Conservation (phyloP, 345 rosid genomes). For the Fremontodendron californicum region DNA sequence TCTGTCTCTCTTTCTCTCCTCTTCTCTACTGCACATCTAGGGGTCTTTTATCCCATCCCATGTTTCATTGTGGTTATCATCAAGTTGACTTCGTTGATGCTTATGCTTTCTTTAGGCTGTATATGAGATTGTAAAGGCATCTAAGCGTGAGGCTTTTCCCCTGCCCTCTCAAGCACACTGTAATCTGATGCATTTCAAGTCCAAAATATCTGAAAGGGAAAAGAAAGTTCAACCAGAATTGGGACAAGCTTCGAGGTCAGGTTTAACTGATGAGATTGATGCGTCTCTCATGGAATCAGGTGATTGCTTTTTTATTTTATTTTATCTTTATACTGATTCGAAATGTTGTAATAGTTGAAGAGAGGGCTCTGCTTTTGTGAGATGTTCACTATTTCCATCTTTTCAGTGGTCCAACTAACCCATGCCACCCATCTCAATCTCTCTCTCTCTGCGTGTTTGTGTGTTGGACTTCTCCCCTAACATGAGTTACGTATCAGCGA, state of each 20-base stretch:
- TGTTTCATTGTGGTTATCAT: not conserved
- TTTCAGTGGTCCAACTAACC: not conserved
- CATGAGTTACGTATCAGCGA: not conserved
- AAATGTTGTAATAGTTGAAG: not conserved
- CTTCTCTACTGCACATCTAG: not conserved
- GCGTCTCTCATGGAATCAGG: slow-evolving; percentile 26
- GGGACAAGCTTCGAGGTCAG: slow-evolving; percentile 27
- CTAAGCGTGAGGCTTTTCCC: slow-evolving; percentile 51
- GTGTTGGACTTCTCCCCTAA: not conserved
- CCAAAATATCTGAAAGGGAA: slow-evolving; percentile 35
- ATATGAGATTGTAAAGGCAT: slow-evolving; percentile 65
- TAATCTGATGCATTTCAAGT: slow-evolving; percentile 35
- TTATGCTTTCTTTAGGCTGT: slow-evolving; percentile 53
- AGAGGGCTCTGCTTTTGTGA: not conserved
- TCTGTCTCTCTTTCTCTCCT: not conserved
- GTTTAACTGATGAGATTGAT: slow-evolving; percentile 12
- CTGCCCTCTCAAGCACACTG: slow-evolving; percentile 56
- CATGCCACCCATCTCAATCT: not conserved
- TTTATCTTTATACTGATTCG: not conserved
- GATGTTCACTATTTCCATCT: not conserved
- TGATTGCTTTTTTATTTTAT: slow-evolving; percentile 2
- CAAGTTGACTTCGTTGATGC: not conserved
- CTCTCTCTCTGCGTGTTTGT: not conserved
- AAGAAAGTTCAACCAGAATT: slow-evolving; percentile 23
- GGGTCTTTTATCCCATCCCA: not conserved